phyloP scores from a whole-genome alignment of 306 rosid species.

The Prunus padus region DNA sequence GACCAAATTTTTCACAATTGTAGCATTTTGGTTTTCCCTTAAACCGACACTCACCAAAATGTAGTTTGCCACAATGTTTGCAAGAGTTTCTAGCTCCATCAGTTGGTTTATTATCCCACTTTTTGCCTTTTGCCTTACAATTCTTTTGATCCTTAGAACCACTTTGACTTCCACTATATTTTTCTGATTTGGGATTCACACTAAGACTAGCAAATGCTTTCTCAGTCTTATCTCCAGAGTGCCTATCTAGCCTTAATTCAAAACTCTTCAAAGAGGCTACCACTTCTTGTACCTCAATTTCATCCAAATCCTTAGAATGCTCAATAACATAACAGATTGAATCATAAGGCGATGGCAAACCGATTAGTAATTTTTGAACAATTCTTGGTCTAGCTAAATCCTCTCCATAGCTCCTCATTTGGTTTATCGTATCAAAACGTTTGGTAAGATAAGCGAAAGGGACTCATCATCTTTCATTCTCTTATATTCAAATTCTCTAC shows the following conservation, averaged over 20 bases:
- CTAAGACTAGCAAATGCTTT: neutral
- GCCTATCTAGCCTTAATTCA: neutral
- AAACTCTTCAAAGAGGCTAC: neutral
- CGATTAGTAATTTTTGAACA: too few species aligned
- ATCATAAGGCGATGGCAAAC: neutral
- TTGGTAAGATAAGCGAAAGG: neutral
- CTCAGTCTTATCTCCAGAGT: too few species aligned
- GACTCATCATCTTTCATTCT: neutral
- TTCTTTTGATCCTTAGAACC: neutral
- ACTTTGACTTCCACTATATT: neutral
- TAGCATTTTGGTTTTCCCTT: neutral
- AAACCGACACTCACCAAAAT: too few species aligned
- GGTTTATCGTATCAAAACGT: neutral
- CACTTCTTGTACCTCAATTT: neutral
- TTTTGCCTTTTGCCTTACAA: neutral
- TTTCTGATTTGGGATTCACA: neutral
- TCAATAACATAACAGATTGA: neutral
- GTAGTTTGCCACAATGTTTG: neutral
- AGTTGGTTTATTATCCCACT: neutral
- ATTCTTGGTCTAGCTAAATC: neutral
- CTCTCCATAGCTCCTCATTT: neutral
- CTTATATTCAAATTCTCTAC: too few species aligned
- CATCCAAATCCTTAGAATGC: neutral
- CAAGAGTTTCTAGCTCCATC: neutral
- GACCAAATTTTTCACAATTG: neutral